Evolutionary conservation across 768 basidiomycete species (phyloP).

Genomic region (Mycena indigotica): DNA sequence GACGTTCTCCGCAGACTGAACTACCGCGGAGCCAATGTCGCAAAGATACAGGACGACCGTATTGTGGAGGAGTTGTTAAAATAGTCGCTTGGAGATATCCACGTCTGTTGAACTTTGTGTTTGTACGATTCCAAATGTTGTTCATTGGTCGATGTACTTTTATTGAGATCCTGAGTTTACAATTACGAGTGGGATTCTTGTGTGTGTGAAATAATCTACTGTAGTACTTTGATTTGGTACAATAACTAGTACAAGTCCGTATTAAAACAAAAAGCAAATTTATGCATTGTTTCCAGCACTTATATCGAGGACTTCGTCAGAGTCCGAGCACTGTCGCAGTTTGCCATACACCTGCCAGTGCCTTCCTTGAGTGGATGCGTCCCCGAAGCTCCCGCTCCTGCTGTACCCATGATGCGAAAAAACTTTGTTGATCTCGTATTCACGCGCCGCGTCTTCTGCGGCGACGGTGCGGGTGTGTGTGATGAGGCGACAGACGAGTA

Average conservation of each 20-base stretch:
- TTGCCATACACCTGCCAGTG: neutral
- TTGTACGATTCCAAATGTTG: no score
- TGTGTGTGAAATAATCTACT: no score
- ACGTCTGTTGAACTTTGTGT: no score
- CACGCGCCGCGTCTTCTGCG: conserved; percentile 6
- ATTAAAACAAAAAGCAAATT: no score
- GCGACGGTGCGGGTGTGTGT: conserved; percentile 13
- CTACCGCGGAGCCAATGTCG: conserved; percentile 80
- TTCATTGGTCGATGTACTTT: no score
- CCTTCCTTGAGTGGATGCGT: neutral
- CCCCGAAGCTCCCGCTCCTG: neutral
- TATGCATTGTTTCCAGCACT: no score
- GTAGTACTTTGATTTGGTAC: no score
- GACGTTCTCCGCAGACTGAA: conserved; percentile 87
- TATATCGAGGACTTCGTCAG: neutral
- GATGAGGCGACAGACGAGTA: conserved; percentile 12
- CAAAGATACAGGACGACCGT: conserved; percentile 79
- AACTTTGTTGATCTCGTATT: neutral
- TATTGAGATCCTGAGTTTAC: no score
- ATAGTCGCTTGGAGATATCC: no score
- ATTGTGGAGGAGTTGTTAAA: conserved; percentile 87
- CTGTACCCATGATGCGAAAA: neutral
- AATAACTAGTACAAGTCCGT: no score
- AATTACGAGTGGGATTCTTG: no score
- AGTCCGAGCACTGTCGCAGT: neutral